These are phyloP conservation scores for Ascochyta rabiei DNA, from an alignment of 2,329 filamentous ascomycete genomes.

Conservation along the genomic window DNA sequence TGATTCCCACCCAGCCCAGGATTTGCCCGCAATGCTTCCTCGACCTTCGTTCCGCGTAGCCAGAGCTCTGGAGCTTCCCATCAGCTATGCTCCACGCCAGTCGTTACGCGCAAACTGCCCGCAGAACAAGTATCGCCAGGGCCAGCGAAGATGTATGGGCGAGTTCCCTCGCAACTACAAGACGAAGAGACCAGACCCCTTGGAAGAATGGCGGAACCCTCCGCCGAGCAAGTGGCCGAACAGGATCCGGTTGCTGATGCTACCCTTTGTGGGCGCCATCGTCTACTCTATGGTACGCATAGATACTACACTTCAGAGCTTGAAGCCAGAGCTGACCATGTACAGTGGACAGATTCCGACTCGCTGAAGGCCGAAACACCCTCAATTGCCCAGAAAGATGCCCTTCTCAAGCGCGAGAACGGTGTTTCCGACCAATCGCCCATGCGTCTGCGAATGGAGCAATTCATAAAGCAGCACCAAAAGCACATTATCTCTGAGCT, in stretches of 20 bases:
- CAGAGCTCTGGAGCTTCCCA: slow-evolving; percentile 37
- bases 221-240: slow-evolving; percentile 46
- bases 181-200: slow-evolving; percentile 27
- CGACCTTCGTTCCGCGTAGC: slow-evolving; percentile 33
- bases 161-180: slow-evolving; percentile 31
- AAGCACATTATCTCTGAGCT: slow-evolving; percentile 83
- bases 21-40: slow-evolving; percentile 38
- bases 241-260: slow-evolving; percentile 52
- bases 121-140: slow-evolving; percentile 17
- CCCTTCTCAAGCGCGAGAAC: slow-evolving; percentile 77
- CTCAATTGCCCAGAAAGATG: slow-evolving; percentile 84
- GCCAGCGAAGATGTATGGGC: slow-evolving; percentile 27
- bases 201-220: slow-evolving; percentile 44
- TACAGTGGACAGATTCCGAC: slow-evolving; percentile 43
- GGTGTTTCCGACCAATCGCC: slow-evolving; percentile 79
- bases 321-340: slow-evolving; percentile 3
- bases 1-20: slow-evolving; percentile 3
- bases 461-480: slow-evolving; percentile 92
- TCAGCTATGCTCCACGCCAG: slow-evolving; percentile 32
- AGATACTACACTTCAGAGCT: not conserved
- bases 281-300: slow-evolving; percentile 64
- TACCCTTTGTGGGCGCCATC: slow-evolving; percentile 60
- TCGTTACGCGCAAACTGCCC: slow-evolving; percentile 27
- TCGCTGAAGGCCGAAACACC: slow-evolving; percentile 61
- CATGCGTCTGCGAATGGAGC: slow-evolving; percentile 98